Conservation (phyloP, 2,329 filamentous ascomycete species). For the Penicillium sp. region DNA sequence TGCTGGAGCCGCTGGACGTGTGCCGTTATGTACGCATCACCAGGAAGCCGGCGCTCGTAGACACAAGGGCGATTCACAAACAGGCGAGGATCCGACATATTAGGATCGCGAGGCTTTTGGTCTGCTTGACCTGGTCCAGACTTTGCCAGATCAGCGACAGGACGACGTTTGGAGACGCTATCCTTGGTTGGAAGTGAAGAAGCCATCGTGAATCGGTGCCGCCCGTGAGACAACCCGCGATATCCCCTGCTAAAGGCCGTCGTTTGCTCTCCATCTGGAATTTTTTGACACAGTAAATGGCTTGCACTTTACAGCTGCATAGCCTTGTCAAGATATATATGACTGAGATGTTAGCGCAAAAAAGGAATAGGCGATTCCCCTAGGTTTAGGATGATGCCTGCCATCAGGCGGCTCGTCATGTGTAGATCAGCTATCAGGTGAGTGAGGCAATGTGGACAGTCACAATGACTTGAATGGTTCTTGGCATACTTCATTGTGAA, state of each 20-base stretch:
- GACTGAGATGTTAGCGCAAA: not conserved
- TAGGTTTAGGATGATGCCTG: slow-evolving; percentile 6
- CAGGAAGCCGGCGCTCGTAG: slow-evolving; percentile 51
- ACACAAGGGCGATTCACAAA: slow-evolving; percentile 45
- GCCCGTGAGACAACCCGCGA: slow-evolving; percentile 11
- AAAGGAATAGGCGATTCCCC: not conserved
- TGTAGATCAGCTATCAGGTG: slow-evolving; percentile 17
- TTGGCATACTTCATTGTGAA: not conserved
- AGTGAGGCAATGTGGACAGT: slow-evolving; percentile 5
- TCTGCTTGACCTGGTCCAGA: slow-evolving; percentile 1
- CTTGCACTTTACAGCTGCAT: not conserved
- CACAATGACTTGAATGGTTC: slow-evolving; percentile 6
- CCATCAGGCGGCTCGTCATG: slow-evolving; percentile 23
- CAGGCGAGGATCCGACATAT: slow-evolving; percentile 38
- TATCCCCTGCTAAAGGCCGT: slow-evolving; percentile 5
- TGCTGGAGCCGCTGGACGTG: slow-evolving; percentile 53
- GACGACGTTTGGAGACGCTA: not conserved
- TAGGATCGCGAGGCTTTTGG: slow-evolving; percentile 31
- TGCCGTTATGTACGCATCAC: slow-evolving; percentile 50
- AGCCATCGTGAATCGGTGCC: slow-evolving; percentile 1
- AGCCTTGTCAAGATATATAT: not conserved
- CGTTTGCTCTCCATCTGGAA: slow-evolving; percentile 17
- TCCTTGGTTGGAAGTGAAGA: not conserved
- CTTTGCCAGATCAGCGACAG: slow-evolving; percentile 1
- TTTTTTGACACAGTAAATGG: not conserved